Conservation (phyloP, 352 stramenopile species). For the Globisporangium uncinulatum region DNA sequence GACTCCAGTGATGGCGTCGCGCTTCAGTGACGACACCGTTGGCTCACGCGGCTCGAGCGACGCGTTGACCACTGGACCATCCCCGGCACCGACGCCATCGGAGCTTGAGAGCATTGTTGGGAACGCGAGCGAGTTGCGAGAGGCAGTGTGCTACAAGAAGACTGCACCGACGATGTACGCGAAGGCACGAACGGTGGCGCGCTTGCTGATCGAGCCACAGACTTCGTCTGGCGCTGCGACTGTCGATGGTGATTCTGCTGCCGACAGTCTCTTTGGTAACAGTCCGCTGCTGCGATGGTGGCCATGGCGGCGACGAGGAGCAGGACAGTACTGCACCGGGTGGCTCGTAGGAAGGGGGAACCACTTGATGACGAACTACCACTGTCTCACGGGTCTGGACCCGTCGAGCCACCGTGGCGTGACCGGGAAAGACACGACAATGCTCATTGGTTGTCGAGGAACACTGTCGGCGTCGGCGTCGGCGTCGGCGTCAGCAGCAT, state of each 20-base stretch:
- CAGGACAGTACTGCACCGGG: slow-evolving; percentile 45
- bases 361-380: slow-evolving; percentile 64
- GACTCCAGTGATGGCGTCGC: not conserved
- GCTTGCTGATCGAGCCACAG: slow-evolving; percentile 37
- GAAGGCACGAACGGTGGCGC: slow-evolving; percentile 38
- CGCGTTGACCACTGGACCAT: too few relatives aligned
- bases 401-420: not conserved
- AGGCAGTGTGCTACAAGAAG: slow-evolving; percentile 53
- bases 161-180: slow-evolving; percentile 47
- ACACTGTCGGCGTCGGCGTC: too few relatives aligned
- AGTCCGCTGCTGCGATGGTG: not conserved
- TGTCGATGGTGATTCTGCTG: not conserved
- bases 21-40: too few relatives aligned
- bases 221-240: too few relatives aligned
- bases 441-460: too few relatives aligned
- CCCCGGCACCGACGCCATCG: not conserved
- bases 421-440: too few relatives aligned
- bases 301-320: not conserved
- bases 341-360: slow-evolving; percentile 55
- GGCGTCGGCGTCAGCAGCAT: not conserved
- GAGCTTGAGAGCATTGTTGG: slow-evolving; percentile 43
- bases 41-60: too few relatives aligned
- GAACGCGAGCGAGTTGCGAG: slow-evolving; percentile 38
- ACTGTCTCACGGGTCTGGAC: slow-evolving; percentile 42
- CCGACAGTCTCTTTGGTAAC: too few relatives aligned